These are phyloP conservation scores for Aspergillus ochraceus DNA, from an alignment of 2,329 filamentous ascomycete species.

Conservation along the genomic window DNA sequence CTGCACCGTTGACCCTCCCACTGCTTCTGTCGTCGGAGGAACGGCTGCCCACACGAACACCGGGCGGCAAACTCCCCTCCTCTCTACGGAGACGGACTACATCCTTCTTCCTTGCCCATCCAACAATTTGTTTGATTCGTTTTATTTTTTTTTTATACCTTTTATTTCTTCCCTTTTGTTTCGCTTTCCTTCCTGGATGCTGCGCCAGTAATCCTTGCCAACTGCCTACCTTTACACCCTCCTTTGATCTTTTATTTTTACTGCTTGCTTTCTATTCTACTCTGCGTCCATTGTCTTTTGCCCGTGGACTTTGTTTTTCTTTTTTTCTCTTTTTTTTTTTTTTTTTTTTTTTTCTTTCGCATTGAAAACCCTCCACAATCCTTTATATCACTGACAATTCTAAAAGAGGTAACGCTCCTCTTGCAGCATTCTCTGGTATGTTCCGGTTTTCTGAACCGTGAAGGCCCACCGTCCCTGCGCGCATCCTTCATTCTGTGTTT, in stretches of 20 bases:
- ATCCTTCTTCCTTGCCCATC: conserved; percentile 3
- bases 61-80: conserved; percentile 20
- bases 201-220: not conserved
- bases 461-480: not conserved
- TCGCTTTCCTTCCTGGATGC: not conserved
- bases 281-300: not conserved
- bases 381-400: conserved; percentile 19
- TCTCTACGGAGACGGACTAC: conserved; percentile 2
- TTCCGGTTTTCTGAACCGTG: conserved; percentile 11
- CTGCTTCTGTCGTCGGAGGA: conserved; percentile 30
- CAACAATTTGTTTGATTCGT: not conserved
- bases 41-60: conserved; percentile 34
- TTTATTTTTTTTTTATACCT: not conserved
- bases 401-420: conserved; percentile 18
- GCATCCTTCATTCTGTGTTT: conserved; percentile 4
- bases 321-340: not conserved
- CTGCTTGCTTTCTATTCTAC: not conserved
- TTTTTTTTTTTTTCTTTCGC: conserved; percentile 4
- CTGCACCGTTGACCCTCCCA: conserved; percentile 7
- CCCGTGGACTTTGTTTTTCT: not conserved
- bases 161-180: not conserved
- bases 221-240: not conserved
- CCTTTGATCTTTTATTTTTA: not conserved
- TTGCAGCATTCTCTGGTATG: conserved; percentile 27
- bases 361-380: conserved; percentile 5